Evolutionary conservation across 1,139 yeast genomes (phyloP).

Genomic region (Kazachstania sp.): DNA sequence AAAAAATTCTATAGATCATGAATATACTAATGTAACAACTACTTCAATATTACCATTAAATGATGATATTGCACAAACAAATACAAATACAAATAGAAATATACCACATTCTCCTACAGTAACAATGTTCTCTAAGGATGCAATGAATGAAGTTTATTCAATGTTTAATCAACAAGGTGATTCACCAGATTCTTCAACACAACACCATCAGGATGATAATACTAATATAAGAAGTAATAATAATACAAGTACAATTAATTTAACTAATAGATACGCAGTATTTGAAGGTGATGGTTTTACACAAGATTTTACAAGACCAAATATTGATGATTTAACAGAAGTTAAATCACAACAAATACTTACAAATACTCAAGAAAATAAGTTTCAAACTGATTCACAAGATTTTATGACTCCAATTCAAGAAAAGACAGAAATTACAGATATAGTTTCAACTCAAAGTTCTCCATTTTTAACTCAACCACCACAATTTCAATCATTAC

Average conservation of each 20-base stretch:
- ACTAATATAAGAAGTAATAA: slow-evolving; percentile 7
- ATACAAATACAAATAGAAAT: no score
- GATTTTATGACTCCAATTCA: slow-evolving; percentile 28
- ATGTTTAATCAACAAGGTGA: slow-evolving; percentile 55
- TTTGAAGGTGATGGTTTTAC: slow-evolving; percentile 36
- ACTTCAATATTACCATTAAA: slow-evolving; percentile 27
- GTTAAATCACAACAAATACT: slow-evolving; percentile 12
- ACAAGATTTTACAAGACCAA: slow-evolving; percentile 31
- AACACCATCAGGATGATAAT: slow-evolving; percentile 8
- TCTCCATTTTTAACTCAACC: slow-evolving; percentile 26
- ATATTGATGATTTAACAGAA: slow-evolving; percentile 33
- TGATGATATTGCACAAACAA: slow-evolving; percentile 12
- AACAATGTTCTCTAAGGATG: slow-evolving; percentile 67
- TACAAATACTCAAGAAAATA: background rate
- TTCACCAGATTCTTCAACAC: slow-evolving; percentile 5
- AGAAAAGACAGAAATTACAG: slow-evolving; percentile 19
- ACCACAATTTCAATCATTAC: background rate
- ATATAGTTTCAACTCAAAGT: slow-evolving; percentile 15
- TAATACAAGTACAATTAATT: slow-evolving; percentile 12
- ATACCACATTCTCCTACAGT: slow-evolving; percentile 60
- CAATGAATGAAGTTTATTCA: slow-evolving; percentile 62
- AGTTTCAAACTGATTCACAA: background rate
- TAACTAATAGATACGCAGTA: slow-evolving; percentile 25
- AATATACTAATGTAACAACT: slow-evolving; percentile 10
- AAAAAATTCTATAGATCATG: background rate